Base-by-base conservation (phyloP, 23 red algal species). In the Porphyridium purpureum region DNA sequence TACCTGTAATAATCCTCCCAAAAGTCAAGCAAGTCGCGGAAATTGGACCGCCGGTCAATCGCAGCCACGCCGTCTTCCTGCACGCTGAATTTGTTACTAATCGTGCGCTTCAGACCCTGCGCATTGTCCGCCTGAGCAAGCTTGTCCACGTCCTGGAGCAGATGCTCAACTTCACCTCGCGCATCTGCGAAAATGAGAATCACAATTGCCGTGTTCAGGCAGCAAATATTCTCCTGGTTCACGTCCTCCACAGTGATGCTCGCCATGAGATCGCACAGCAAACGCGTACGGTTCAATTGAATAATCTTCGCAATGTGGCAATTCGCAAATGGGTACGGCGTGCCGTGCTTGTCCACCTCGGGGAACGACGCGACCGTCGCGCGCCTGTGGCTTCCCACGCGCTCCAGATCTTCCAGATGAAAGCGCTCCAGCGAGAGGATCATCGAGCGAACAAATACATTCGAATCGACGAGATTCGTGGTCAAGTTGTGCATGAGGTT, bases 201-300 rank as follows among this genome's bases (percentile, higher is more conserved):
- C 47, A 83, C 52, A 35, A 83, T 38, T 1, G 77, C 38, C 29
- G 77, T 83, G 21, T 70, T 83, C 50, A 83, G 62, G 20, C 77
- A 83, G 41, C 77, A 66, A 2, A 83, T 62, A 33, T 83, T 83
- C 52, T 83, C 77, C 38, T 64, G 70, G 30, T 70, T 83, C 7
- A 83, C 53, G 29, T 72, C 77, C 24, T 83, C 77, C 9, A 70
- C 66, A 15, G 62, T 32, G 2, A 70, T 65, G 29, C 64, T 69
- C 7, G 44, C 40, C n/a, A 83, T 64, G 25, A 83, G 44, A 24
- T 83, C 77, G 47, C 70, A 38, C 17, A 83, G 34, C 27, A 83
- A 56, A 1, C 56, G 77, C 9, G 70, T 49, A 32, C 77, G 33
- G 21, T 64, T 63, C 4, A 42, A 64, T 40, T 83, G 64, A 15